phyloP scores from a whole-genome alignment of 768 basidiomycete species.

The Clathrus columnatus region DNA sequence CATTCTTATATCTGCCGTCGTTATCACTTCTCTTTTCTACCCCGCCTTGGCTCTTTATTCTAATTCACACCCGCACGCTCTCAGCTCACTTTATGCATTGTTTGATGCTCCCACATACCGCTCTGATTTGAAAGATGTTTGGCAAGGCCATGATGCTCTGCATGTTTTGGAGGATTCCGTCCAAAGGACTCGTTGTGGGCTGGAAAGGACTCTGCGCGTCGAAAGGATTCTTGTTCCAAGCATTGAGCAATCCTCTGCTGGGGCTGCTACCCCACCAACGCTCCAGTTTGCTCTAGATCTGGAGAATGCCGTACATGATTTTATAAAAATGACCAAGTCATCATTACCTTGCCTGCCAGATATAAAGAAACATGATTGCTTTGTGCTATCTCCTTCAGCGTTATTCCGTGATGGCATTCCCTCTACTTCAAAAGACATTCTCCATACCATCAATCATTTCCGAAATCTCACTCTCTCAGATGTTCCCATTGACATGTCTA shows the following conservation, averaged over 20 bases:
- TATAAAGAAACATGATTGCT: not conserved
- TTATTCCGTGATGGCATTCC: constrained; percentile 3
- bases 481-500: constrained; percentile 57
- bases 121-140: constrained; percentile 57
- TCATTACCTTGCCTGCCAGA: constrained; percentile 1
- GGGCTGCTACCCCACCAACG: constrained; percentile 51
- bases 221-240: constrained; percentile 71
- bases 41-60: constrained; percentile 84
- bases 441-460: constrained; percentile 45
- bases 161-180: constrained; percentile 57
- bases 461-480: constrained; percentile 53
- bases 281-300: constrained; percentile 57
- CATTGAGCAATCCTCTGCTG: constrained; percentile 35
- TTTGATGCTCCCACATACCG: constrained; percentile 29
- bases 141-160: constrained; percentile 57
- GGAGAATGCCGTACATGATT: constrained; percentile 45
- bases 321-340: not conserved
- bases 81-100: constrained; percentile 41
- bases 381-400: not conserved
- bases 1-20: constrained; percentile 78
- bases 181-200: constrained; percentile 61
- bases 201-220: constrained; percentile 60
- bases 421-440: constrained; percentile 27
- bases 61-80: constrained; percentile 54
- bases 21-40: constrained; percentile 84